Conservation (phyloP, 139 green algal genomes). For the Tetratostichococcus sp. region DNA sequence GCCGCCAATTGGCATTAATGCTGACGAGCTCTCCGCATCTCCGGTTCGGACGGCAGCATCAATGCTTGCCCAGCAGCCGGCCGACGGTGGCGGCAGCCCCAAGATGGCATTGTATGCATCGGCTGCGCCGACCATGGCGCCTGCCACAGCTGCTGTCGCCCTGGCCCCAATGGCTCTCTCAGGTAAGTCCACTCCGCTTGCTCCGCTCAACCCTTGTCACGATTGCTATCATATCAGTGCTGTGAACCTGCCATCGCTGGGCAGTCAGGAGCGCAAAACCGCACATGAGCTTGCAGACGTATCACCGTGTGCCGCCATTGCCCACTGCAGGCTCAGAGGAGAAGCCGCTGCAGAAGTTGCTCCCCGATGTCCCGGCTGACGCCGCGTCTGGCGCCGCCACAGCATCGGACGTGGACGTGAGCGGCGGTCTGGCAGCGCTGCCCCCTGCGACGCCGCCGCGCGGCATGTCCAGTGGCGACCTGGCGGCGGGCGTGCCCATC, state of each 20-base stretch:
- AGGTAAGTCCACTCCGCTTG: background rate
- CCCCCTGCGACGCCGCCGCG: too few relatives aligned
- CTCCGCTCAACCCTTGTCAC: too few relatives aligned
- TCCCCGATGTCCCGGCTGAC: background rate
- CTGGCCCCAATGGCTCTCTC: background rate
- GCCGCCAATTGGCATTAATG: background rate
- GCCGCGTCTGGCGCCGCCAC: too few relatives aligned
- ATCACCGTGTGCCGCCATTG: too few relatives aligned
- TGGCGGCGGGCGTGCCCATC: background rate
- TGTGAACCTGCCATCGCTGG: too few relatives aligned
- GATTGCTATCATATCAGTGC: too few relatives aligned
- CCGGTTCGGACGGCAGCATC: too few relatives aligned
- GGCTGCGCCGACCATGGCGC: background rate
- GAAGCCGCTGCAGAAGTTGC: background rate
- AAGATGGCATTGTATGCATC: background rate
- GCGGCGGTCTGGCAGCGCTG: background rate
- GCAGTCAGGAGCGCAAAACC: too few relatives aligned
- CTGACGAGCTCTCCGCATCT: background rate
- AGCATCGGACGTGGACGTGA: background rate
- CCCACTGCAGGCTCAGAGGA: slow-evolving; percentile 1
- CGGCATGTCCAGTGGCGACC: background rate
- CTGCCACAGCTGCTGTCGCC: too few relatives aligned
- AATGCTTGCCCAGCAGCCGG: background rate
- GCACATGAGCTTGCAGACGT: too few relatives aligned
- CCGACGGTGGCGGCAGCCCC: background rate